These are phyloP conservation scores for Nidula microcarpa DNA, from an alignment of 768 basidiomycete species.

Conservation along the genomic window DNA sequence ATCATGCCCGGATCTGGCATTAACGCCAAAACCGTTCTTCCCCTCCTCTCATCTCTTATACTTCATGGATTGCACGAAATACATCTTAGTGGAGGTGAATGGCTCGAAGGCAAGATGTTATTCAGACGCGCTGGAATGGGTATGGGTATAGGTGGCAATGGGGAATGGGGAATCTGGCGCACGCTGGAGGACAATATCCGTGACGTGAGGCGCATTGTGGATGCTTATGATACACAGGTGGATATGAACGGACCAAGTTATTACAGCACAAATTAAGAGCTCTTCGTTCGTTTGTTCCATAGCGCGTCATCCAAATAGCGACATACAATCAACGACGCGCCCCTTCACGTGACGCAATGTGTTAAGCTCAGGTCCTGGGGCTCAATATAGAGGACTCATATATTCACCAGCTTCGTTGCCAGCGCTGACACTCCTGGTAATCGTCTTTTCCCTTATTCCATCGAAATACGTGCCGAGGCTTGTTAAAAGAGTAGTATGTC, in stretches of 20 bases:
- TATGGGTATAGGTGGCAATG: conserved; percentile 54
- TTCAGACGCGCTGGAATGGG: conserved; percentile 58
- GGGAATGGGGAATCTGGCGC: conserved; percentile 69
- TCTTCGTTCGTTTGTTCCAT: not conserved
- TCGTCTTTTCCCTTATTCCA: no score
- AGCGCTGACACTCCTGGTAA: no score
- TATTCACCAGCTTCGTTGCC: not conserved
- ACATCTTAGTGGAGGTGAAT: conserved; percentile 71
- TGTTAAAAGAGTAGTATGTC: conserved; percentile 20
- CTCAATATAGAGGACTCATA: not conserved
- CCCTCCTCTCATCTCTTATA: conserved; percentile 46
- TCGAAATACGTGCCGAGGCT: no score
- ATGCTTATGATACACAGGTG: conserved; percentile 24
- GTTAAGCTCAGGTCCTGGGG: not conserved
- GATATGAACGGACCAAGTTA: not conserved
- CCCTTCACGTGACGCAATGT: not conserved
- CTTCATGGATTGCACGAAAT: conserved; percentile 63
- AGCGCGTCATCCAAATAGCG: not conserved
- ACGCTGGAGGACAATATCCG: conserved; percentile 52
- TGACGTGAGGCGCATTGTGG: conserved; percentile 46
- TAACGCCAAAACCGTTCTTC: conserved; percentile 49
- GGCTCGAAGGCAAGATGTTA: conserved; percentile 51
- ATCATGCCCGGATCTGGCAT: conserved; percentile 80
- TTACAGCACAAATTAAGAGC: not conserved
- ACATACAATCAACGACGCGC: conserved; percentile 1